phyloP scores from a whole-genome alignment of 176 grass and related monocot species.

The Thinopyrum elongatum region DNA sequence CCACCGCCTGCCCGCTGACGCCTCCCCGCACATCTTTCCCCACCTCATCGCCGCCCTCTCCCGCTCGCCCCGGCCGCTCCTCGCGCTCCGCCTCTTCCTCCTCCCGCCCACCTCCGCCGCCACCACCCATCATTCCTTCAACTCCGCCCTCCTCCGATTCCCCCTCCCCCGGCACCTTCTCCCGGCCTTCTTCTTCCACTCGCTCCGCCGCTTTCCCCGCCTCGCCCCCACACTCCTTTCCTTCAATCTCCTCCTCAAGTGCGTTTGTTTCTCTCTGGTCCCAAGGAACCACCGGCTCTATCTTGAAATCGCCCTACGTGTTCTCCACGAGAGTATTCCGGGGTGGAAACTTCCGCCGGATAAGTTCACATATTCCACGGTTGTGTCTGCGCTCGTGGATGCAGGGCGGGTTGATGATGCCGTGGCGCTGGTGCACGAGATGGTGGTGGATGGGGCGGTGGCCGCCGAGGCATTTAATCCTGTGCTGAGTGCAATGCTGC shows the following conservation, averaged over 20 bases:
- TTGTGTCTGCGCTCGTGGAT: slow-evolving; percentile 48
- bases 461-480: slow-evolving; percentile 80
- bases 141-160: slow-evolving; percentile 45
- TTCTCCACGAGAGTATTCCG: slow-evolving; percentile 50
- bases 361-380: slow-evolving; percentile 87
- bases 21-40: slow-evolving; percentile 55
- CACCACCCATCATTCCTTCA: slow-evolving; percentile 42
- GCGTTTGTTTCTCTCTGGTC: slow-evolving; percentile 38
- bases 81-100: slow-evolving; percentile 52
- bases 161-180: slow-evolving; percentile 50
- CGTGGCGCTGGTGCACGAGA: slow-evolving; percentile 73
- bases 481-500: slow-evolving; percentile 56
- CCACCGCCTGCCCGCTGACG: slow-evolving; percentile 28
- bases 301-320: slow-evolving; percentile 26
- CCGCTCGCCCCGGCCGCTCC: slow-evolving; percentile 32
- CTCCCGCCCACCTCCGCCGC: slow-evolving; percentile 20
- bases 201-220: slow-evolving; percentile 42
- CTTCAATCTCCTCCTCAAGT: slow-evolving; percentile 84
- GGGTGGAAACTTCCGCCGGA: slow-evolving; percentile 58
- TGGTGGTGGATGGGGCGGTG: slow-evolving; percentile 67
- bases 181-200: slow-evolving; percentile 39
- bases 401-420: slow-evolving; percentile 55
- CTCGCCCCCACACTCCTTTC: slow-evolving; percentile 53
- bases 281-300: slow-evolving; percentile 28
- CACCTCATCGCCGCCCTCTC: slow-evolving; percentile 63